These are phyloP conservation scores for Sporothrix brasiliensis DNA, from an alignment of 2,329 filamentous ascomycete genomes.

Conservation along the genomic window DNA sequence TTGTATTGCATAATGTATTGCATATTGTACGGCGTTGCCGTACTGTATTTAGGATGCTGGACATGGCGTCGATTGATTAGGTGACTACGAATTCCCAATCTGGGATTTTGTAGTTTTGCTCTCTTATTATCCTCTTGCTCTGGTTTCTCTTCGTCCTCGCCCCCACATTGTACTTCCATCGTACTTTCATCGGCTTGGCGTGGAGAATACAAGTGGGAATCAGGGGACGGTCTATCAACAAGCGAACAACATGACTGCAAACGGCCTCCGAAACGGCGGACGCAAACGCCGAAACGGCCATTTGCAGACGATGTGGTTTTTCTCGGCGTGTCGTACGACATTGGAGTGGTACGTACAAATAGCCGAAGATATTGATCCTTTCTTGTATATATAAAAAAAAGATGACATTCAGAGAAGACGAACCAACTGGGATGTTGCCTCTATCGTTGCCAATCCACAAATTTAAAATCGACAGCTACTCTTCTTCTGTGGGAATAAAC, in stretches of 20 bases:
- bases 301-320: background rate
- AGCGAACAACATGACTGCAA: background rate
- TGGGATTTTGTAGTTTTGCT: background rate
- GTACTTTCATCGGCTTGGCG: background rate
- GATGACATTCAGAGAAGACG: background rate
- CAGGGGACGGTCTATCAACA: background rate
- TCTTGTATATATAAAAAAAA: too few species aligned
- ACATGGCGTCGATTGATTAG: background rate
- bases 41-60: background rate
- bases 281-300: background rate
- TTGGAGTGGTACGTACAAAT: background rate
- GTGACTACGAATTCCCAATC: background rate
- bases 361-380: too few species aligned
- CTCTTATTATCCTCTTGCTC: too few species aligned
- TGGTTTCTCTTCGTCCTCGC: too few species aligned
- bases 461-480: background rate
- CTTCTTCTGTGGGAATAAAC: background rate
- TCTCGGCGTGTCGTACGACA: too few species aligned
- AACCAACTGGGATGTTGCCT: conserved; percentile 13
- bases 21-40: background rate
- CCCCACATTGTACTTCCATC: background rate
- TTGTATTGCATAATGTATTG: background rate
- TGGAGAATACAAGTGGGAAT: conserved; percentile 14
- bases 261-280: background rate
- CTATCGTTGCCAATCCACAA: background rate